These are phyloP conservation scores for Dentipellis fragilis DNA, from an alignment of 768 basidiomycete genomes.

Conservation along the genomic window DNA sequence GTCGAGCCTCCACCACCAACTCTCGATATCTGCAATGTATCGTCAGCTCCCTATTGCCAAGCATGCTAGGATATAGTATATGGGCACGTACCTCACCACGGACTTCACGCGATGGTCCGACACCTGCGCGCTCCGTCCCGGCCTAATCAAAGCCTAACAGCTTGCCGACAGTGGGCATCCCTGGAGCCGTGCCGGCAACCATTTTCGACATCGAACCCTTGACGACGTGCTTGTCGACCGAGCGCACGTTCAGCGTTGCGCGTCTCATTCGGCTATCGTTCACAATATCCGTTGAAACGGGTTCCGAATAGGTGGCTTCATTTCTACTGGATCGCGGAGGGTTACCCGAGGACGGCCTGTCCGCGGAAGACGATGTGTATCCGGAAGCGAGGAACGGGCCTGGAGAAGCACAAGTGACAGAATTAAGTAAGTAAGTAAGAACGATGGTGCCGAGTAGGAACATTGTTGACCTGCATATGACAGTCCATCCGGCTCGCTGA, in stretches of 20 bases:
- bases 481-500: constrained; percentile 24
- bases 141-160: neutral
- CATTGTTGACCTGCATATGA: neutral
- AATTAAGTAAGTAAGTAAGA: no score
- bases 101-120: no score
- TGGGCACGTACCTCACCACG: no score
- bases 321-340: neutral
- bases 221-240: neutral
- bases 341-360: neutral
- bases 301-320: neutral
- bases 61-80: no score
- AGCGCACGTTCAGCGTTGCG: neutral
- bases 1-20: no score
- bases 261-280: neutral
- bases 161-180: neutral
- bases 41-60: no score
- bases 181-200: neutral
- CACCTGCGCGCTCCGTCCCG: no score
- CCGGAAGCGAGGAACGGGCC: no score
- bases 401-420: no score
- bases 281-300: neutral
- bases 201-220: neutral
- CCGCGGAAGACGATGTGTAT: neutral
- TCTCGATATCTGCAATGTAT: no score
- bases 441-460: no score